Percentiles rank a stretch among this genome's conserved stretches.
phyloP scores from a whole-genome alignment of 78 protist species.

The Dictyostelium brefeldianum region DNA sequence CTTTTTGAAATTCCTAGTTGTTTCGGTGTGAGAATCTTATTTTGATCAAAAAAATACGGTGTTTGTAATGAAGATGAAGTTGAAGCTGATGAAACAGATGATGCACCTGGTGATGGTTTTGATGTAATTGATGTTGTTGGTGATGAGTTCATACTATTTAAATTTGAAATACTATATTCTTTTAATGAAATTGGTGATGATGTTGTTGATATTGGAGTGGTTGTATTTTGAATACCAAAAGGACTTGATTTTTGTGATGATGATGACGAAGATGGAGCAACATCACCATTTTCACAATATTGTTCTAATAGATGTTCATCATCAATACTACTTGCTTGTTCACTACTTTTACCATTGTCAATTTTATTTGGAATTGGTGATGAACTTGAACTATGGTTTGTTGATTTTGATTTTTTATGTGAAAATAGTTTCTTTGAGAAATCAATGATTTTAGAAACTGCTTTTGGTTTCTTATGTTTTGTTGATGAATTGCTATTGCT shows the following conservation, averaged over 20 bases:
- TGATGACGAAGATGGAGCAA: background rate
- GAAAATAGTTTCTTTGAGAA: slow-evolving; percentile 22
- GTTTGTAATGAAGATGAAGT: background rate
- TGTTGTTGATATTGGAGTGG: background rate
- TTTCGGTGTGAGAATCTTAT: slow-evolving; percentile 20
- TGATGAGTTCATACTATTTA: background rate
- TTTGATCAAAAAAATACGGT: background rate
- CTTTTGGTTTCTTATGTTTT: background rate
- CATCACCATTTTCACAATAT: background rate
- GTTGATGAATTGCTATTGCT: background rate
- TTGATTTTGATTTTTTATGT: slow-evolving; percentile 11
- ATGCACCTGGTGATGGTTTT: background rate
- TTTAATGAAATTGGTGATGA: background rate
- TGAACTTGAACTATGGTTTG: background rate
- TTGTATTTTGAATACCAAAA: background rate
- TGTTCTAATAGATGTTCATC: background rate
- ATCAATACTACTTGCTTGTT: background rate
- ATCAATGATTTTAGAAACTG: background rate
- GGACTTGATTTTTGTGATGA: background rate
- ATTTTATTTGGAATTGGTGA: background rate
- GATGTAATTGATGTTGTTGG: background rate
- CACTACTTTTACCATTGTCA: background rate
- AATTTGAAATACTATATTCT: background rate
- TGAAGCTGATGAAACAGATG: background rate
- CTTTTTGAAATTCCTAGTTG: slow-evolving; percentile 2